A percentile compares a stretch with the other conserved stretches of the same genome.
These are phyloP conservation scores for Termitomyces sp. DNA, from an alignment of 768 basidiomycete genomes.

Conservation along the genomic window DNA sequence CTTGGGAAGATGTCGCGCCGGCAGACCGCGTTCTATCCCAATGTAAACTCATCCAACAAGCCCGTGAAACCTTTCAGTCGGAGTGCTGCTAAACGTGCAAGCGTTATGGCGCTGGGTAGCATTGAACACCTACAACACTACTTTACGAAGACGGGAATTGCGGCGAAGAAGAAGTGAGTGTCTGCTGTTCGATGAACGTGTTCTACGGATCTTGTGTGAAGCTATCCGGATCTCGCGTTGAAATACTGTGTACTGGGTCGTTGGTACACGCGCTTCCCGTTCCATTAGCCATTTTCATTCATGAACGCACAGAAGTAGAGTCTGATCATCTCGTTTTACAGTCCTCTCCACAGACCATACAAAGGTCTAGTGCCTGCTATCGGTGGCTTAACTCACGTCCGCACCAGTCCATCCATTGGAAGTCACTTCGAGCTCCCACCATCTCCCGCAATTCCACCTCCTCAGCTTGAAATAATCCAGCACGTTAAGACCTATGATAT, in stretches of 20 bases:
- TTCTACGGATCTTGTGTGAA: background rate
- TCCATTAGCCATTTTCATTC: background rate
- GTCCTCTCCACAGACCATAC: conserved; percentile 42
- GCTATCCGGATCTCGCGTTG: background rate
- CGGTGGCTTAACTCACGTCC: conserved; percentile 48
- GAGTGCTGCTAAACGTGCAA: conserved; percentile 89
- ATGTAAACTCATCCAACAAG: conserved; percentile 64
- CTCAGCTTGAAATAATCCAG: conserved; percentile 41
- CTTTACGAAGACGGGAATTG: conserved; percentile 84
- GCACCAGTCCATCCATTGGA: conserved; percentile 34
- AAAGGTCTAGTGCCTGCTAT: conserved; percentile 73
- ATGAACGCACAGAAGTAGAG: background rate
- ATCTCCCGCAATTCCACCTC: conserved; percentile 51
- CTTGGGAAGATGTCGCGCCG: conserved; percentile 48
- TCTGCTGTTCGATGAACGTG: background rate
- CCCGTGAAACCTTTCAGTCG: conserved; percentile 81
- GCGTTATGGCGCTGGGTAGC: conserved; percentile 91
- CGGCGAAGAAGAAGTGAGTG: conserved; percentile 65
- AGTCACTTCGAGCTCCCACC: conserved; percentile 62
- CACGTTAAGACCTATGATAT: conserved; percentile 63
- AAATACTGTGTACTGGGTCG: background rate
- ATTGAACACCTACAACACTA: conserved; percentile 96
- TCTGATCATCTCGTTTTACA: conserved; percentile 13
- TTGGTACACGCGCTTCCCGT: background rate
- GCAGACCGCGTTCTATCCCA: conserved; percentile 74